Evolutionary conservation across 2,329 filamentous ascomycete genomes (phyloP), one percentile per base, ranked within the genome.

Genomic region (Trichoderma polysporum): DNA sequence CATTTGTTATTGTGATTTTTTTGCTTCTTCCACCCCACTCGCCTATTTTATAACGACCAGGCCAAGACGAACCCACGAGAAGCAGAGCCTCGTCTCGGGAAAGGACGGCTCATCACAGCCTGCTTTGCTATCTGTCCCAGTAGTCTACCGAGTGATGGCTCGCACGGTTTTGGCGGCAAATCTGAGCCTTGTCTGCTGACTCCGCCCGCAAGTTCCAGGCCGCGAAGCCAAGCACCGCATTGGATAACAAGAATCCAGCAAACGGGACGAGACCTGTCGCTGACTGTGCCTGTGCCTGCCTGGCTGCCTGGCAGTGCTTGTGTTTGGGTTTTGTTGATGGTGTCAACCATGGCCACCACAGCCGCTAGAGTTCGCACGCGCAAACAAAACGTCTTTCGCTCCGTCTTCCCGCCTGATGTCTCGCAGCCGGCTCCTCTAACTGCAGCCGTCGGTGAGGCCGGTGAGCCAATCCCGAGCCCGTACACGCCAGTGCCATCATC

Each of bases 321-420:
- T 31, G 22, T 31, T n/a, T 19, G 10, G 41, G 59, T 4, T 19
- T 39, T 8, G 47, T 25, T 64, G 27, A 41, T 25, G 45, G 41
- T 57, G 37, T 31, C 63, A 31, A 61, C 50, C 50, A 66, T 62
- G 54, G 56, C 57, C 49, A 70, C 80, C 77, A 73, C 79, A 67
- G 78, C 79, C 62, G 80, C 84, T 62, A 79, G 76, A 69, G 81
- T 84, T 76, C 80, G 78, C 70, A 75, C 79, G 62, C 83, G 82
- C 68, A 84, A 80, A 71, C 81, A 82, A 66, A 82, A 79, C 69
- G 78, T 86, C 50, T 83, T 88, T 71, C 80, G 80, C 69, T 87
- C 85, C 29, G 84, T 88, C 71, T 88, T 88, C 75, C 82, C 82
- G 68, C 81, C 80, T 17, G 82, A 85, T 68, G 72, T 81, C 70